Base-by-base conservation (phyloP, 495 filamentous ascomycete species). In the Aspergillus diversus region DNA sequence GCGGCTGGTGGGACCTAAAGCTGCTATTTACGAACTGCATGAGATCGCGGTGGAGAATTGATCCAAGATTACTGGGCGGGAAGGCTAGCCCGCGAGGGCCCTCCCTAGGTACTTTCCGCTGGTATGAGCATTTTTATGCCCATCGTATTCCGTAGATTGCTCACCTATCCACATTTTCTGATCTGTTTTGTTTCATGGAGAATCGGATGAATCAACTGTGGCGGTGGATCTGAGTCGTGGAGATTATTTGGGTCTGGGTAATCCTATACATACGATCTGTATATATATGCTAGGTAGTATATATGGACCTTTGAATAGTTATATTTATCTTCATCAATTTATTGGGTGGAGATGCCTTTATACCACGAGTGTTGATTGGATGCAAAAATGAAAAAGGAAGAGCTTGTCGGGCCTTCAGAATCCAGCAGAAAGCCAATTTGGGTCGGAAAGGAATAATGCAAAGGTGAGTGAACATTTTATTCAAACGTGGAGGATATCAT, bases 1-100 rank as follows among this genome's bases (percentile, higher is more conserved):
- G 15, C 46, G 13, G 15, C 16, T 50, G 21, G 46, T 49, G 46
- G 46, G 17, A 49, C 46, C 46, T 15, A n/a, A 5, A 50, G n/a
- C n/a, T 50, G 27, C 47, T 50, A 50, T 50, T 50, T 50, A 17
- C 47, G 47, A 50, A 50, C 47, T 50, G 47, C 47, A 50, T 50
- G 27, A 50, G 47, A 50, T 50, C 47, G 16, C 16, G 11, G 47
- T 50, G 47, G 47, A 31, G 47, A 50, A 50, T 31, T 50, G 47
- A 50, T 50, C 31, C 27, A n/a, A 50, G 21, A 27, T 27, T 27
- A 27, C 39, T 50, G 21, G 21, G 47, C 47, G n/a, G 47, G 47
- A 27, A 50, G 47, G 16, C n/a, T 50, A 27, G 27, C 47, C 16
- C 21, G 21, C 21, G 21, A 27, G 47, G n/a, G 6, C 15, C 0